These are phyloP conservation scores for Podaxis carcinomalis DNA, from an alignment of 768 basidiomycete genomes.

Conservation along the genomic window DNA sequence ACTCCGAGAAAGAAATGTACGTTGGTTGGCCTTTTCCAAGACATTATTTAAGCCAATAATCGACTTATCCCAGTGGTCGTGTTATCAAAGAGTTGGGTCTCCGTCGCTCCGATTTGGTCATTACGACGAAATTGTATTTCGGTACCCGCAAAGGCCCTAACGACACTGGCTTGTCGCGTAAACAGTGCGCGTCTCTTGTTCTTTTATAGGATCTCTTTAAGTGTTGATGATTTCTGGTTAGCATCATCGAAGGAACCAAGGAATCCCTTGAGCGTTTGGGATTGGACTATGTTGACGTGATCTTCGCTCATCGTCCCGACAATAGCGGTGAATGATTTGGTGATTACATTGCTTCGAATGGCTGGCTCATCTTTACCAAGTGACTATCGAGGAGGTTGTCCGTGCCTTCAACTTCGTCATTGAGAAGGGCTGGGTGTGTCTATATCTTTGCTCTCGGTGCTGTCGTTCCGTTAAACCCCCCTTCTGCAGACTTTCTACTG, in stretches of 20 bases:
- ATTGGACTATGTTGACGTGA: conserved; percentile 66
- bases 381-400: conserved; percentile 70
- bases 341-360: background rate
- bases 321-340: conserved; percentile 33
- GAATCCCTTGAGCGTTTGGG: conserved; percentile 59
- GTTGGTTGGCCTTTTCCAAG: conserved; percentile 17
- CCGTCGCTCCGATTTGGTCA: conserved; percentile 59
- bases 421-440: conserved; percentile 54
- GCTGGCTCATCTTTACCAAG: conserved; percentile 18
- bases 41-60: background rate
- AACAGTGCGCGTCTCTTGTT: conserved; percentile 37
- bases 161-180: conserved; percentile 47
- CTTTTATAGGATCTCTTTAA: background rate
- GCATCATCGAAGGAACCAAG: conserved; percentile 68
- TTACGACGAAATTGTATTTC: conserved; percentile 76
- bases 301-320: conserved; percentile 65
- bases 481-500: conserved; percentile 51
- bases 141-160: conserved; percentile 56
- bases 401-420: conserved; percentile 75
- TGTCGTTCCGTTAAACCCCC: background rate
- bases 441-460: background rate
- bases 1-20: conserved; percentile 69
- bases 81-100: conserved; percentile 70
- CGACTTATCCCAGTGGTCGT: conserved; percentile 40
- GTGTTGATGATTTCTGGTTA: conserved; percentile 14